These are phyloP conservation scores for Zoysia matrella DNA, from an alignment of 202 grass and related monocot genomes.

Conservation along the genomic window DNA sequence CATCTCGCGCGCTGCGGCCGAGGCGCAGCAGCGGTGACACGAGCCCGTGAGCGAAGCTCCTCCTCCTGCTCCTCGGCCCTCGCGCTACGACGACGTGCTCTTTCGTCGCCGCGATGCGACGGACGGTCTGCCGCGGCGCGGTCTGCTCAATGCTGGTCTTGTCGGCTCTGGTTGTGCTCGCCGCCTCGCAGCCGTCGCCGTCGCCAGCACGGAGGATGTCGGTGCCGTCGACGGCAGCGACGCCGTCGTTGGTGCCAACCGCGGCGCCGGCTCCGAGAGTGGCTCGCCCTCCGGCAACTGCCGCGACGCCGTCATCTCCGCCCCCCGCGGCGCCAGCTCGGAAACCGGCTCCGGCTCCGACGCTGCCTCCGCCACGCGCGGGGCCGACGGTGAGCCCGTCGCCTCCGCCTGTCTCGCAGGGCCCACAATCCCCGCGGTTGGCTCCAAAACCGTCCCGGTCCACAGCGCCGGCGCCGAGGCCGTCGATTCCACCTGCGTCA, in stretches of 20 bases:
- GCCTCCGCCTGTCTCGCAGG: background rate
- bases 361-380: background rate
- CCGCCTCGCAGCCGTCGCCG: slow-evolving; percentile 20
- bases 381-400: background rate
- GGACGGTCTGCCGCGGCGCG: background rate
- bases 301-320: background rate
- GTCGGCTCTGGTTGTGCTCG: background rate
- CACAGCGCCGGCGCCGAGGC: background rate
- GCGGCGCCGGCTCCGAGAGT: background rate
- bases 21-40: too few relatives aligned
- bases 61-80: background rate
- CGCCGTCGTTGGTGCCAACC: background rate
- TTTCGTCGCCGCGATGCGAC: background rate
- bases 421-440: too few relatives aligned
- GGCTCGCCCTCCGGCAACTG: background rate
- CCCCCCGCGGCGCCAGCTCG: background rate
- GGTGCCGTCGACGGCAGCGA: background rate
- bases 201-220: background rate
- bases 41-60: background rate
- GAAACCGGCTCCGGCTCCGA: background rate
- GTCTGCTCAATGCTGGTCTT: slow-evolving; percentile 34
- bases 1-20: too few relatives aligned
- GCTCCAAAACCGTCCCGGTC: background rate
- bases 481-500: background rate
- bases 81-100: background rate